Conservation (phyloP, 345 rosid genomes). For the Brassica incana region DNA sequence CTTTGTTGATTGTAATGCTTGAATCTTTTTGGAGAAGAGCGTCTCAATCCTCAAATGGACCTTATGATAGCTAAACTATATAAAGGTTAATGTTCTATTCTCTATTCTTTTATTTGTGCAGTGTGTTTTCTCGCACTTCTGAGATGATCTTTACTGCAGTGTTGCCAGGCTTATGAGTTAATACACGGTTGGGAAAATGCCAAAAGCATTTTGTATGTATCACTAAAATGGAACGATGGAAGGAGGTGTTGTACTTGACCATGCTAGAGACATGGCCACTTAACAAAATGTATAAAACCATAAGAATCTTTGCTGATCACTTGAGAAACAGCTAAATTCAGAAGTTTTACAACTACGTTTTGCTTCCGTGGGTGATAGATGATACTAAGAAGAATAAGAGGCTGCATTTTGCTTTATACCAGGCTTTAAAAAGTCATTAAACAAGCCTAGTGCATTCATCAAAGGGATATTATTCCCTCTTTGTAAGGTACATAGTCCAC, state of each 20-base stretch:
- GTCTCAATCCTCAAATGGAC: slow-evolving; percentile 70
- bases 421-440: slow-evolving; percentile 76
- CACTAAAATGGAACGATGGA: slow-evolving; percentile 75
- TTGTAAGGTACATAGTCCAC: slow-evolving; percentile 60
- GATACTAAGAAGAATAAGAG: slow-evolving; percentile 78
- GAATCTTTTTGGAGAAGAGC: slow-evolving; percentile 43
- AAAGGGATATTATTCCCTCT: slow-evolving; percentile 88
- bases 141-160: slow-evolving; percentile 41
- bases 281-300: slow-evolving; percentile 87
- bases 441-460: slow-evolving; percentile 91
- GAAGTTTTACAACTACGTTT: slow-evolving; percentile 69
- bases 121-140: slow-evolving; percentile 13
- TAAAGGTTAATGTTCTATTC: slow-evolving; percentile 55
- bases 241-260: slow-evolving; percentile 79
- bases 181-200: slow-evolving; percentile 85
- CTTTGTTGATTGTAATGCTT: no score
- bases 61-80: slow-evolving; percentile 61
- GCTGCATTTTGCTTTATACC: slow-evolving; percentile 84
- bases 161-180: slow-evolving; percentile 73
- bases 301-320: slow-evolving; percentile 80
- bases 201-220: slow-evolving; percentile 78
- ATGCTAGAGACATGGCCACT: slow-evolving; percentile 96
- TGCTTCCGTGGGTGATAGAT: slow-evolving; percentile 91
- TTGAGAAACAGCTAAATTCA: slow-evolving; percentile 67
- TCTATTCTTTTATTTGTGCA: background rate